These are phyloP conservation scores for Volvox reticuliferus DNA, from an alignment of 139 green algal species.

Conservation along the genomic window DNA sequence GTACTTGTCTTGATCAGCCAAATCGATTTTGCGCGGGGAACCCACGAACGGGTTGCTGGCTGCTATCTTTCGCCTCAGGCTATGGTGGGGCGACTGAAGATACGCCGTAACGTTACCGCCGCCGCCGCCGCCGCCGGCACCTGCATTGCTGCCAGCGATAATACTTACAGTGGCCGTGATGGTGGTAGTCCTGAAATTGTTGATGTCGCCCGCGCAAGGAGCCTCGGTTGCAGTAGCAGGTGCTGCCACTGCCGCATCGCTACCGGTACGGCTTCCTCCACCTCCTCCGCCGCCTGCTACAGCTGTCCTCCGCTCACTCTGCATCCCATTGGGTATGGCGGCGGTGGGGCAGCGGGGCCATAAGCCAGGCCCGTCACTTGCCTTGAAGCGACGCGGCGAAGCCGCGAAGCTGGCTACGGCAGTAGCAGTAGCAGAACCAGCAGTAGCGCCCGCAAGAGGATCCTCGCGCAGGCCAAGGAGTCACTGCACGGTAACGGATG, in stretches of 20 bases:
- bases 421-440: constrained; percentile 6
- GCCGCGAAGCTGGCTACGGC: not conserved
- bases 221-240: not conserved
- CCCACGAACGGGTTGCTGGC: no score
- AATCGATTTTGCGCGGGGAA: no score
- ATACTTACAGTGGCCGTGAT: not conserved
- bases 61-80: no score
- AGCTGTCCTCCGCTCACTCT: not conserved
- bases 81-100: no score
- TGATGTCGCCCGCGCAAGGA: not conserved
- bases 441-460: constrained; percentile 12
- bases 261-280: not conserved
- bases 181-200: not conserved
- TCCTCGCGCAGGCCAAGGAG: constrained; percentile 5
- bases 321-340: constrained; percentile 3
- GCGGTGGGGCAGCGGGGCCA: not conserved
- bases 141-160: not conserved
- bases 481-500: constrained; percentile 9
- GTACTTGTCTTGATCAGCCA: not conserved
- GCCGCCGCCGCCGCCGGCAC: not conserved
- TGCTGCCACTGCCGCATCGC: not conserved
- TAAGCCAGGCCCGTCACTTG: not conserved
- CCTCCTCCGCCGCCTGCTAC: not conserved
- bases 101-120: not conserved
- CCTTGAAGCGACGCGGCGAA: not conserved